phyloP scores from a whole-genome alignment of 805 yeast species.

The Teunomyces lycoperdinae region DNA sequence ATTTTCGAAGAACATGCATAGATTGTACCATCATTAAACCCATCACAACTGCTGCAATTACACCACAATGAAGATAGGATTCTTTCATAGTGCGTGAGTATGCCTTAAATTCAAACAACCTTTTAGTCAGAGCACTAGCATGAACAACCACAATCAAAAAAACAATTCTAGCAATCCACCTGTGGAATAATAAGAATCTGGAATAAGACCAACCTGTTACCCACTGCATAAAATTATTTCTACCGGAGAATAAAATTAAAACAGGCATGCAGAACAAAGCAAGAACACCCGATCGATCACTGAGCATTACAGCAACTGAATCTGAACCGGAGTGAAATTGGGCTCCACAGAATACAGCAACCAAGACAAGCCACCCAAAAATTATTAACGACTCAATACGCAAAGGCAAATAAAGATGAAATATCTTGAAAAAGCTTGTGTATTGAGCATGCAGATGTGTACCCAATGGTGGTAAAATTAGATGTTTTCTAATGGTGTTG shows the following conservation, averaged over 20 bases:
- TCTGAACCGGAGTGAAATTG: slow-evolving; percentile 6
- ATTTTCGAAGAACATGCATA: slow-evolving; percentile 28
- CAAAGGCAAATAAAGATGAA: slow-evolving; percentile 21
- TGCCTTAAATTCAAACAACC: slow-evolving; percentile 8
- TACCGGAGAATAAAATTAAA: slow-evolving; percentile 55
- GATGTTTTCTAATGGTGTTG: slow-evolving; percentile 15
- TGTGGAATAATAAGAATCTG: slow-evolving; percentile 41
- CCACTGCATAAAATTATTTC: slow-evolving; percentile 57
- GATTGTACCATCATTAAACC: slow-evolving; percentile 30
- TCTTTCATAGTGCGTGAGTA: slow-evolving; percentile 2
- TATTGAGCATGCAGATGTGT: slow-evolving; percentile 10
- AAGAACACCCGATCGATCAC: slow-evolving; percentile 52
- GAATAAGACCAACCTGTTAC: slow-evolving; percentile 58
- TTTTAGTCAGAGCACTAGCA: slow-evolving; percentile 48
- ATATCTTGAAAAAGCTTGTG: neutral
- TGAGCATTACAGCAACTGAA: slow-evolving; percentile 22
- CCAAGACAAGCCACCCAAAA: slow-evolving; percentile 19
- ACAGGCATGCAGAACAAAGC: slow-evolving; percentile 47
- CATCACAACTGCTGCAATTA: slow-evolving; percentile 35
- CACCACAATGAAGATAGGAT: slow-evolving; percentile 30
- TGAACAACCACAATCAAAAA: slow-evolving; percentile 2
- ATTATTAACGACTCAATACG: slow-evolving; percentile 21
- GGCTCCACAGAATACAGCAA: slow-evolving; percentile 9
- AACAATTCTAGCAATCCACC: slow-evolving; percentile 25
- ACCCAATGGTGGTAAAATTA: slow-evolving; percentile 18